phyloP scores from a whole-genome alignment of 768 basidiomycete species.

The Hortiboletus campestris region DNA sequence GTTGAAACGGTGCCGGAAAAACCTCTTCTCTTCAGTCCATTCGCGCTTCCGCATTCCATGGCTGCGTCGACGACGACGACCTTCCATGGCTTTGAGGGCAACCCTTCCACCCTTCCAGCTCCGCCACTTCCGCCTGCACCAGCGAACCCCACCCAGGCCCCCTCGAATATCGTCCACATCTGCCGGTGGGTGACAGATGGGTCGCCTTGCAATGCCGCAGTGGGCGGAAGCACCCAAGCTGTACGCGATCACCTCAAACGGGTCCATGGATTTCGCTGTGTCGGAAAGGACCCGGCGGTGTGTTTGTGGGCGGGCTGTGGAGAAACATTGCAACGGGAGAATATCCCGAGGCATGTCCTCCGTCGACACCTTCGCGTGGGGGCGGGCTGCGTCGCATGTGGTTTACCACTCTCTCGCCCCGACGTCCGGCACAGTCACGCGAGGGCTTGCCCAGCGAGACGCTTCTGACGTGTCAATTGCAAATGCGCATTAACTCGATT shows the following conservation, averaged over 20 bases:
- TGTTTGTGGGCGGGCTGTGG: constrained; percentile 19
- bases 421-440: constrained; percentile 19
- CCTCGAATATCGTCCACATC: background rate
- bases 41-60: too few species aligned
- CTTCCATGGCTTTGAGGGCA: background rate
- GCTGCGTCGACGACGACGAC: too few species aligned
- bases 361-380: constrained; percentile 13
- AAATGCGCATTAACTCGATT: background rate
- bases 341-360: constrained; percentile 18
- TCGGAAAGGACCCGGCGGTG: background rate
- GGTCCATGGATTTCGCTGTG: constrained; percentile 3
- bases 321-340: constrained; percentile 12
- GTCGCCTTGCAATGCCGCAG: background rate
- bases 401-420: constrained; percentile 15
- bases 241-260: constrained; percentile 18
- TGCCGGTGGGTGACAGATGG: constrained; percentile 4
- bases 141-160: background rate
- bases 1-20: background rate
- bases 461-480: background rate
- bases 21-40: too few species aligned
- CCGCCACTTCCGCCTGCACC: background rate
- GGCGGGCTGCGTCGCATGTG: constrained; percentile 10
- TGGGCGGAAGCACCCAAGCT: constrained; percentile 1
- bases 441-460: constrained; percentile 7
- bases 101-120: background rate